Conservation (phyloP, 2,329 filamentous ascomycete species). For the Stagonosporopsis rhizophila region DNA sequence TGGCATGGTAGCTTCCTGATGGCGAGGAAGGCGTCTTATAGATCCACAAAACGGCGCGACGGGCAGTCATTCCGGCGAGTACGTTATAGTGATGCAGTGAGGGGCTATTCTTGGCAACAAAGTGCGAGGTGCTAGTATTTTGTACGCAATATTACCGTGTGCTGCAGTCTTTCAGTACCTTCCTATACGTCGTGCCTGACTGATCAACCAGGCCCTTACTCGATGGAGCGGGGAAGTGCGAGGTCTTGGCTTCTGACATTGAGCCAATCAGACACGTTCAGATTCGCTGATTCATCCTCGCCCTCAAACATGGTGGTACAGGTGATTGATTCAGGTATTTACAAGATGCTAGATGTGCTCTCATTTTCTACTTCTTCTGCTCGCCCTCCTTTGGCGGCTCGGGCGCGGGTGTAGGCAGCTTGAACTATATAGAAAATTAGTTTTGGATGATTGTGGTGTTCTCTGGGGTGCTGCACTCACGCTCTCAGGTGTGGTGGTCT, state of each 20-base stretch:
- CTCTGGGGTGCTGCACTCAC: slow-evolving; percentile 44
- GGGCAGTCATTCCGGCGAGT: slow-evolving; percentile 16
- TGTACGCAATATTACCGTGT: slow-evolving; percentile 11
- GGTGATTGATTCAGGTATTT: slow-evolving; percentile 47
- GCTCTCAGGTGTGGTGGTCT: slow-evolving; percentile 77
- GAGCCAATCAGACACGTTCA: neutral
- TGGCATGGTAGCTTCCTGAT: slow-evolving; percentile 15
- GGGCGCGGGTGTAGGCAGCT: slow-evolving; percentile 92
- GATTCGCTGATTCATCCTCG: slow-evolving; percentile 5
- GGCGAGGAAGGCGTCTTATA: neutral
- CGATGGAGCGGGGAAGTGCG: slow-evolving; percentile 7
- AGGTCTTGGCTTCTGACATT: slow-evolving; percentile 9
- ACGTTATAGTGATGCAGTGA: slow-evolving; percentile 21
- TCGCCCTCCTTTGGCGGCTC: slow-evolving; percentile 85
- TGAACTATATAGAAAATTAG: slow-evolving; percentile 68
- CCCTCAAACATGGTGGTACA: slow-evolving; percentile 15
- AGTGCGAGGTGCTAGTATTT: slow-evolving; percentile 15
- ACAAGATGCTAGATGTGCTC: slow-evolving; percentile 31
- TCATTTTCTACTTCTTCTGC: slow-evolving; percentile 78
- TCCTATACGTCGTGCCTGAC: no score
- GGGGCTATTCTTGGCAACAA: slow-evolving; percentile 37
- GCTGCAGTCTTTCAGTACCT: no score
- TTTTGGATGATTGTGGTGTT: slow-evolving; percentile 44
- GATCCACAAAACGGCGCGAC: slow-evolving; percentile 10
- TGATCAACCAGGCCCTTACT: neutral